Conservation (phyloP, 2,329 filamentous ascomycete genomes). For the Aspergillus viridinutans region DNA sequence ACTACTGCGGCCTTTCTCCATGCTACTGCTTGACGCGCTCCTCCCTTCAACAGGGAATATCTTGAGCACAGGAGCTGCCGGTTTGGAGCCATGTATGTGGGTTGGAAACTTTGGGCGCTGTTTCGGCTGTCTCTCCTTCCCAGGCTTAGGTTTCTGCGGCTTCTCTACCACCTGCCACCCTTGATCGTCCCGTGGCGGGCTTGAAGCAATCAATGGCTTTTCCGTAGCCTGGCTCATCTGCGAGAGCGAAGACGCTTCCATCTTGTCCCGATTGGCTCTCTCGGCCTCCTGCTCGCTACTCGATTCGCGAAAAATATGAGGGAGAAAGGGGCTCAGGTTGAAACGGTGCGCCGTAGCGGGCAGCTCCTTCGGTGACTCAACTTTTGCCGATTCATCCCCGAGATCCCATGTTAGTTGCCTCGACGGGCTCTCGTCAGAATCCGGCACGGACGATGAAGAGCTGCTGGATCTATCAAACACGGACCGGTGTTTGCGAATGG, state of each 20-base stretch:
- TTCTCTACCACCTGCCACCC: slow-evolving; percentile 33
- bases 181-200: slow-evolving; percentile 21
- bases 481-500: slow-evolving; percentile 35
- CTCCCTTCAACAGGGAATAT: slow-evolving; percentile 25
- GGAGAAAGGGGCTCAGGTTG: slow-evolving; percentile 30
- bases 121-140: slow-evolving; percentile 12
- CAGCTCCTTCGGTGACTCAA: slow-evolving; percentile 35
- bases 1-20: slow-evolving; percentile 15
- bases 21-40: slow-evolving; percentile 25
- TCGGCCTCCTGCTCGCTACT: slow-evolving; percentile 30
- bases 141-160: slow-evolving; percentile 9
- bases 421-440: slow-evolving; percentile 35
- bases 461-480: slow-evolving; percentile 47
- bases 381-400: slow-evolving; percentile 25
- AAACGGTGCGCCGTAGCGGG: slow-evolving; percentile 18
- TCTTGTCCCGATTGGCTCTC: slow-evolving; percentile 30
- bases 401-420: slow-evolving; percentile 31
- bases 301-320: slow-evolving; percentile 29
- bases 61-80: slow-evolving; percentile 22
- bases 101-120: slow-evolving; percentile 14
- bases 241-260: slow-evolving; percentile 23
- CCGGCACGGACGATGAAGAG: slow-evolving; percentile 41
- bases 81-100: slow-evolving; percentile 15
- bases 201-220: slow-evolving; percentile 18
- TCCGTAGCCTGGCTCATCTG: slow-evolving; percentile 30